Evolutionary conservation across 495 filamentous ascomycete genomes (phyloP), one percentile per base, ranked within the genome.

Genomic region (Friedmanniomyces simplex): DNA sequence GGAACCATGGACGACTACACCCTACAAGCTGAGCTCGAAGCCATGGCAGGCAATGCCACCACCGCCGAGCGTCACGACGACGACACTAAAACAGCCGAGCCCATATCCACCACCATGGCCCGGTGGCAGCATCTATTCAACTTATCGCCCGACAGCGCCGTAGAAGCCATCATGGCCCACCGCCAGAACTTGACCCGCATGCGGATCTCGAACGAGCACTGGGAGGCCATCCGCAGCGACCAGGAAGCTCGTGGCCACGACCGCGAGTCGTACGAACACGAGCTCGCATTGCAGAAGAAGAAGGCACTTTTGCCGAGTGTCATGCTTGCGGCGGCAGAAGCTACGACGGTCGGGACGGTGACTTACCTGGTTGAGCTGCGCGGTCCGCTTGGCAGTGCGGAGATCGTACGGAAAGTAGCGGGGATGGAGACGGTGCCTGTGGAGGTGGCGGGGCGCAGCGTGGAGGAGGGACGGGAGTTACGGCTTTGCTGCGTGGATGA

Each of bases 181-280:
- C 65, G 63, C 46, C 25, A 51, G 8, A 60, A 67, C 50, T 50
- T 67, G 0, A 60, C 65, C 0, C 65, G 65, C 20, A 50, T 51
- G 1, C 63, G 65, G 18, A 58, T 67, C 51, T 55, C 63, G 1
- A 57, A 63, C 50, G 56, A 50, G 4, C 65, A 67, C 52, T 67
- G 65, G 65, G 54, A 57, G 1, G 47, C 61, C 0, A 54, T 67
- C 24, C 41, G 48, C 14, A 45, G 30, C 16, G 57, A 62, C 20
- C 47, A 54, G 47, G 63, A 65, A 45, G 55, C 48, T 11, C n/a
- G 16, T 1, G 65, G 65, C 3, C 61, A 63, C 42, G 65, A 67
- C 37, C 62, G 63, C 46, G 65, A 67, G 47, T 51, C 62, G 4
- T 67, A 65, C 52, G 65, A 67, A 49, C 59, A 65, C 52, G 53